Evolutionary conservation across 2,329 filamentous ascomycete species (phyloP).

Genomic region (Phaeosphaeria sp.): DNA sequence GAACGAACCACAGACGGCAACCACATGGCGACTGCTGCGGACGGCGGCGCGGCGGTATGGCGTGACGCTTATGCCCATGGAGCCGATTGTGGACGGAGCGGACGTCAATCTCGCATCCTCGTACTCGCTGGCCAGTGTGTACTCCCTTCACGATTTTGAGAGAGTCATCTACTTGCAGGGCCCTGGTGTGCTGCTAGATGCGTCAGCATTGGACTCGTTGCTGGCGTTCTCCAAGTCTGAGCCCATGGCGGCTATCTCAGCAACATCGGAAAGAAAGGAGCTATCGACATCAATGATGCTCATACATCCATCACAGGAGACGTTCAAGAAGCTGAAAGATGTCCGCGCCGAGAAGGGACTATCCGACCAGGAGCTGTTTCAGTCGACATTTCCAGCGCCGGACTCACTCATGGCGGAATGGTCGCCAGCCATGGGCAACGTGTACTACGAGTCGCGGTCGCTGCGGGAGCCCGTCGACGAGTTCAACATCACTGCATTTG

Average conservation of each 20-base stretch:
- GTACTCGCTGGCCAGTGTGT: constrained; percentile 56
- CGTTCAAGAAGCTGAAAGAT: constrained; percentile 40
- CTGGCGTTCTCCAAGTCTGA: constrained; percentile 50
- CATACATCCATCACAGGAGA: constrained; percentile 44
- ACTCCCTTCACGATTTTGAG: constrained; percentile 54
- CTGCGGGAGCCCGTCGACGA: constrained; percentile 36
- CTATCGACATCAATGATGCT: constrained; percentile 49
- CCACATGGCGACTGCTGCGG: constrained; percentile 52
- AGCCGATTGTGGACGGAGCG: constrained; percentile 45
- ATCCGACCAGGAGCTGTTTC: constrained; percentile 44
- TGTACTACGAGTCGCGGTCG: constrained; percentile 44
- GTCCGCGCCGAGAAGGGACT: constrained; percentile 29
- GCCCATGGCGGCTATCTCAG: constrained; percentile 45
- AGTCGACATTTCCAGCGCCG: constrained; percentile 36
- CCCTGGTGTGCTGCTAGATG: constrained; percentile 55
- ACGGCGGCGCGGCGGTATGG: constrained; percentile 55
- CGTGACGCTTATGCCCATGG: constrained; percentile 54
- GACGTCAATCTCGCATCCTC: constrained; percentile 42
- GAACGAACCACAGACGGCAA: constrained; percentile 52
- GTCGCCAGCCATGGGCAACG: constrained; percentile 48
- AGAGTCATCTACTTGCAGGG: constrained; percentile 54
- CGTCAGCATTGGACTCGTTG: constrained; percentile 54
- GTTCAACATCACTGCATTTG: constrained; percentile 56
- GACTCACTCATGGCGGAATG: constrained; percentile 47
- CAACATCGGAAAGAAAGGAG: constrained; percentile 35